Conservation (phyloP, 306 rosid species). For the Luffa acutangula region DNA sequence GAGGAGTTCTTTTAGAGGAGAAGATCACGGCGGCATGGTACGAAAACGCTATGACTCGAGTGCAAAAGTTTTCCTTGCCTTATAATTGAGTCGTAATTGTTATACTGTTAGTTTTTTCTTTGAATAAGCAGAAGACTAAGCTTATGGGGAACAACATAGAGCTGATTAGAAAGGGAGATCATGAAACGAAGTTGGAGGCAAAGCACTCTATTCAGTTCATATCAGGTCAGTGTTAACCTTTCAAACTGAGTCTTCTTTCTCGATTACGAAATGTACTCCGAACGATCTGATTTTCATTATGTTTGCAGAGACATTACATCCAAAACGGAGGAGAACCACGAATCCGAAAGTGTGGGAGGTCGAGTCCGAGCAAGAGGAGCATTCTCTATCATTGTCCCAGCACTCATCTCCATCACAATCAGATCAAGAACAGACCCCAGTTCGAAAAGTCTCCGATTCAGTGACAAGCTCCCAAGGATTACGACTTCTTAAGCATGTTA, state of each 20-base stretch:
- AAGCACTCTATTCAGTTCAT: constrained; percentile 24
- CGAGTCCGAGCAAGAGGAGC: constrained; percentile 91
- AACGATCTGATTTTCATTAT: neutral
- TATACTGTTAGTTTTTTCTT: constrained; percentile 14
- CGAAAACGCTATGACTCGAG: neutral
- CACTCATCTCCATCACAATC: constrained; percentile 80
- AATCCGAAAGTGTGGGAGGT: constrained; percentile 48
- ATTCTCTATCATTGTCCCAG: constrained; percentile 80
- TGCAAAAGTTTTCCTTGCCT: neutral
- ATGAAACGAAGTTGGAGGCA: constrained; percentile 27
- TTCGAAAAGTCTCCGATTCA: constrained; percentile 29
- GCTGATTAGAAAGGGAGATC: constrained; percentile 24
- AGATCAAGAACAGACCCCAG: constrained; percentile 69
- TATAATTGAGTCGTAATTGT: neutral
- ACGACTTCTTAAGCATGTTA: constrained; percentile 30
- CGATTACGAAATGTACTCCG: neutral
- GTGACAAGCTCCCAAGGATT: constrained; percentile 36
- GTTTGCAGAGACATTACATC: constrained; percentile 45
- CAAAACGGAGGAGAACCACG: constrained; percentile 65
- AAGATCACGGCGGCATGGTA: constrained; percentile 18
- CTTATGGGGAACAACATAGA: constrained; percentile 31
- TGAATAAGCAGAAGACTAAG: constrained; percentile 35
- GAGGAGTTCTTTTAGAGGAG: constrained; percentile 23
- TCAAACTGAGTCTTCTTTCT: neutral
- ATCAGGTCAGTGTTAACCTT: constrained; percentile 34